Evolutionary conservation across 164 flowering plant species (phyloP).

Genomic region (Chloranthus sessilifolius): DNA sequence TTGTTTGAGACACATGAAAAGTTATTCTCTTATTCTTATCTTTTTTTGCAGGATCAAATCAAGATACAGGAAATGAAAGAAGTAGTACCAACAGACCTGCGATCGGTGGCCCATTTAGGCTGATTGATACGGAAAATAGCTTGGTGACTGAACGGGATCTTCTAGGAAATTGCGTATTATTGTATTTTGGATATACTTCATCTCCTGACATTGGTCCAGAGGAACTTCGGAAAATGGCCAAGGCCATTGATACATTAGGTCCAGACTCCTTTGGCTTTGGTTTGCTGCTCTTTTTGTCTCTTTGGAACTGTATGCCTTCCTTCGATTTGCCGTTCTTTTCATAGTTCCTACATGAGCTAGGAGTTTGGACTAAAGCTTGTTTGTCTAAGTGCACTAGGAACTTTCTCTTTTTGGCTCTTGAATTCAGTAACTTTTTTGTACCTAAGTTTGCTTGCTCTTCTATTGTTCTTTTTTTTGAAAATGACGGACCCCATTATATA

Average conservation of each 20-base stretch:
- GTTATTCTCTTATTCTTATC: background rate
- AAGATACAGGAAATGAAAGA: slow-evolving; percentile 19
- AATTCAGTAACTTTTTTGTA: too few species aligned
- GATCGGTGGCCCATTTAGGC: slow-evolving; percentile 80
- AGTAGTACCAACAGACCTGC: slow-evolving; percentile 39
- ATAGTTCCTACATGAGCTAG: too few species aligned
- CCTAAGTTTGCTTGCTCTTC: too few species aligned
- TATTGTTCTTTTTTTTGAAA: too few species aligned
- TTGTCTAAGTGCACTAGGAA: too few species aligned
- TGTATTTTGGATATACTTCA: slow-evolving; percentile 93
- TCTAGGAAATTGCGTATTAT: slow-evolving; percentile 72
- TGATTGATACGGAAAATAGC: slow-evolving; percentile 44
- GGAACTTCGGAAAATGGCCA: slow-evolving; percentile 67
- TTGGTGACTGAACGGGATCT: slow-evolving; percentile 54
- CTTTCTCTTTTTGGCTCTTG: too few species aligned
- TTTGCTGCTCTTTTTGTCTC: background rate
- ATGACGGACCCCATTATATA: too few species aligned
- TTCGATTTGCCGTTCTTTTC: background rate
- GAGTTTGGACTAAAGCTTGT: too few species aligned
- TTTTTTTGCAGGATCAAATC: slow-evolving; percentile 4
- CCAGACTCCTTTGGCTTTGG: background rate
- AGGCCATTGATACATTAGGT: slow-evolving; percentile 67
- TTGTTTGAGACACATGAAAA: too few species aligned
- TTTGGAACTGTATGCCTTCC: background rate
- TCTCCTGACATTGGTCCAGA: slow-evolving; percentile 88